phyloP scores from a whole-genome alignment of 225 moss, liverwort and hornwort species.

The Pleurozium schreberi region DNA sequence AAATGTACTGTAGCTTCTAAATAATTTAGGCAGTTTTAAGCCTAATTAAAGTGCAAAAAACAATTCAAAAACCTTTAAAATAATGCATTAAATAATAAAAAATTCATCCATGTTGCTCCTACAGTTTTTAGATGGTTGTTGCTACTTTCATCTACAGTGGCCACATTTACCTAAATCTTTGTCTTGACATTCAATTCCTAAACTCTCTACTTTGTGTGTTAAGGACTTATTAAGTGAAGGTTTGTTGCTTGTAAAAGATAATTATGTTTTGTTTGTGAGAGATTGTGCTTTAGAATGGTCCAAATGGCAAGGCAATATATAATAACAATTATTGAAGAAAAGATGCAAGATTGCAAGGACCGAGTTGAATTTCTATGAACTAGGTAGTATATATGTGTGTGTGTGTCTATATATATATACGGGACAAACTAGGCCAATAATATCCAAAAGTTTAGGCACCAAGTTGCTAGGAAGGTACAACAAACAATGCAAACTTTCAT shows the following conservation, averaged over 20 bases:
- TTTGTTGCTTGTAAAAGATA: no score
- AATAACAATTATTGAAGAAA: not conserved
- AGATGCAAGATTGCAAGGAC: not conserved
- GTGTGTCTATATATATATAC: no score
- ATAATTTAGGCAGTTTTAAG: not conserved
- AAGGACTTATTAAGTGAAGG: not conserved
- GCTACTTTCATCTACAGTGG: fast-evolving
- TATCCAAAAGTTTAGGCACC: not conserved
- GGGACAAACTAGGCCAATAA: fast-evolving
- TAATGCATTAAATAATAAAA: not conserved
- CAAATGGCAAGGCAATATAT: not conserved
- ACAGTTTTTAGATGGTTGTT: not conserved
- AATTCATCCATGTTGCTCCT: not conserved
- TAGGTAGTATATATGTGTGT: not conserved
- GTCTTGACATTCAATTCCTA: not conserved
- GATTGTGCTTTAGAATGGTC: not conserved
- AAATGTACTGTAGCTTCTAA: fast-evolving
- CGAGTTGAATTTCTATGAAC: not conserved
- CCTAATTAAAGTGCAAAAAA: not conserved
- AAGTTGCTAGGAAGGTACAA: not conserved
- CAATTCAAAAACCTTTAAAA: not conserved
- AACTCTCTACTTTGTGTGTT: fast-evolving
- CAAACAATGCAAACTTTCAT: not conserved
- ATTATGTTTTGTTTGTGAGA: not conserved
- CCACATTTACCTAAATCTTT: fast-evolving